Percentiles rank a stretch among this genome's conserved stretches.
Evolutionary conservation across 1,139 yeast genomes (phyloP).

Genomic region (Taphrina populina): DNA sequence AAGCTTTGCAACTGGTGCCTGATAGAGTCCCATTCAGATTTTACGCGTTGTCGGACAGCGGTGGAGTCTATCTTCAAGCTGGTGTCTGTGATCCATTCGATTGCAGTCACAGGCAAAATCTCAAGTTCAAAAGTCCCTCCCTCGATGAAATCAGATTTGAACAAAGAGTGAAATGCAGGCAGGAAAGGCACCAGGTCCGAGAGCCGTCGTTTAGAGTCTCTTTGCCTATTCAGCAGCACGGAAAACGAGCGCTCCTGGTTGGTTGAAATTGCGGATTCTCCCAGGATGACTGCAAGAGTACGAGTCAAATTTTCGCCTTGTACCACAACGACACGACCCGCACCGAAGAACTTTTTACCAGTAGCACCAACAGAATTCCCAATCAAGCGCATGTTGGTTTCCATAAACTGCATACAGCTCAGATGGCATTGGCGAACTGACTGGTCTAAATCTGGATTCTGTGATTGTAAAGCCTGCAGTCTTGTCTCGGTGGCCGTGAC

Average conservation of each 20-base stretch:
- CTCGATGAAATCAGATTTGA: slow-evolving; percentile 22
- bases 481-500: slow-evolving; percentile 57
- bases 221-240: slow-evolving; percentile 23
- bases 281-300: slow-evolving; percentile 55
- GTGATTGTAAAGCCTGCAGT: slow-evolving; percentile 46
- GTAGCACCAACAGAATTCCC: slow-evolving; percentile 21
- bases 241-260: slow-evolving; percentile 32
- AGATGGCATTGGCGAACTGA: slow-evolving; percentile 5
- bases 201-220: slow-evolving; percentile 34
- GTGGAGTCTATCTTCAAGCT: slow-evolving; percentile 26
- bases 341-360: slow-evolving; percentile 36
- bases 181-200: slow-evolving; percentile 39
- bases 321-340: slow-evolving; percentile 64
- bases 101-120: slow-evolving; percentile 37
- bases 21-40: slow-evolving; percentile 21
- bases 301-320: slow-evolving; percentile 51
- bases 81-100: slow-evolving; percentile 37
- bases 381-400: neutral
- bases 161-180: slow-evolving; percentile 34
- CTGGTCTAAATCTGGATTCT: slow-evolving; percentile 3
- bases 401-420: slow-evolving; percentile 16
- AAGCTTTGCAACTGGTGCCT: slow-evolving; percentile 51
- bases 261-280: slow-evolving; percentile 30
- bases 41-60: slow-evolving; percentile 24
- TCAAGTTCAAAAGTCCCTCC: slow-evolving; percentile 15